phyloP scores from a whole-genome alignment of 768 basidiomycete species.

The Leccinum pellstonianum region DNA sequence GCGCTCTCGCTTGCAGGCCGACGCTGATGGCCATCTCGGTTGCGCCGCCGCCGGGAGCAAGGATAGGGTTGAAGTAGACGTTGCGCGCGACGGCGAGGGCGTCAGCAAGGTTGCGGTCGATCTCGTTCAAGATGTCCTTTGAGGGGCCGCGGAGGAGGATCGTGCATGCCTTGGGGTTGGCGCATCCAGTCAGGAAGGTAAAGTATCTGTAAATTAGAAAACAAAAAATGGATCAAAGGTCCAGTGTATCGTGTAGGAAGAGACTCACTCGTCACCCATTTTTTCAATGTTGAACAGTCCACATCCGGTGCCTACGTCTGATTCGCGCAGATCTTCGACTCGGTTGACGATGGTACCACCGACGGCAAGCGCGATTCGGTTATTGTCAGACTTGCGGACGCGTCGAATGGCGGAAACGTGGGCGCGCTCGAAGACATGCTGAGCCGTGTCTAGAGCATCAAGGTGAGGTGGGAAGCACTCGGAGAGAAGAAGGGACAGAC shows the following conservation, averaged over 20 bases:
- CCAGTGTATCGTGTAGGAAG: no score
- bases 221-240: background rate
- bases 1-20: slow-evolving; percentile 76
- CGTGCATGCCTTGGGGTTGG: slow-evolving; percentile 92
- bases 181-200: slow-evolving; percentile 93
- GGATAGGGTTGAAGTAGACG: slow-evolving; percentile 90
- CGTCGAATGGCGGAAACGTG: slow-evolving; percentile 93
- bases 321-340: no score
- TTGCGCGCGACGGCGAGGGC: slow-evolving; percentile 98
- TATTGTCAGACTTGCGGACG: slow-evolving; percentile 99
- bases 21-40: slow-evolving; percentile 98
- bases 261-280: no score
- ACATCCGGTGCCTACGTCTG: no score
- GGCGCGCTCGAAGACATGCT: slow-evolving; percentile 83
- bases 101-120: slow-evolving; percentile 95
- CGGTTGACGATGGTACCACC: no score
- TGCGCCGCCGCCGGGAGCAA: slow-evolving; percentile 96
- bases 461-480: background rate
- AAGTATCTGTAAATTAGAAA: slow-evolving; percentile 66
- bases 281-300: no score
- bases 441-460: slow-evolving; percentile 71
- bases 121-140: slow-evolving; percentile 97
- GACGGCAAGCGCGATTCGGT: slow-evolving; percentile 87
- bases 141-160: slow-evolving; percentile 97
- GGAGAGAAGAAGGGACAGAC: slow-evolving; percentile 36